Evolutionary conservation across 345 rosid genomes (phyloP), one percentile per base, ranked within the genome.

Genomic region (Ricinus communis): DNA sequence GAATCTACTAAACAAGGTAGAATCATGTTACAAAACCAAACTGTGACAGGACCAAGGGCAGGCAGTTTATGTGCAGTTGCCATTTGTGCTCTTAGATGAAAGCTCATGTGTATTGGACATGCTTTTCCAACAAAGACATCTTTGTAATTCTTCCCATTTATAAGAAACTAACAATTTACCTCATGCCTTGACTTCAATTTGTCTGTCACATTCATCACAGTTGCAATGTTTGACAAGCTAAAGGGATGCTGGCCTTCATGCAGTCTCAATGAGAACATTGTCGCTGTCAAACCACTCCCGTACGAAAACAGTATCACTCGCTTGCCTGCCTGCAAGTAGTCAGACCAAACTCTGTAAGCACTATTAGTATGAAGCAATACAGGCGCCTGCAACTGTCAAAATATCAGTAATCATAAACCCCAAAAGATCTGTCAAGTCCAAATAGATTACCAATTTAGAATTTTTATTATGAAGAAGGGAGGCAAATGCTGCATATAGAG

Each of bases 231-330:
- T 56, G 96, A 86, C 78, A 96, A 70, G 82, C 92, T 91, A 76
- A 91, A 96, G 11, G 95, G 94, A 55, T 84, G 46, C 71, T 83
- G 78, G 47, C 89, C 93, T 55, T 82, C 91, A 25, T 79, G 65
- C 78, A 96, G 79, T 53, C 83, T 81, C 76, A 96, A 68, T 5
- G 98, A 91, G 79, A 96, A 93, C 95, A 96, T 88, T 21, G 98
- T 91, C 31, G 99, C 90, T n/a, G 91, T 82, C 72, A 83, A 82
- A 72, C 99, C 99, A 79, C 99, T 96, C 60, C 99, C 99, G 59
- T 96, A 96, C 2, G 99, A 96, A 86, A 96, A 96, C 85, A 96
- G 62, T 27, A 96, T 59, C 61, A 87, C 91, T 71, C 93, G 87
- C 79, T 88, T 88, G 52, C 95, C 98, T 14, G 70, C 86, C 99